Conservation (phyloP, 164 flowering plant genomes). For the Magnolia kwangsiensis region DNA sequence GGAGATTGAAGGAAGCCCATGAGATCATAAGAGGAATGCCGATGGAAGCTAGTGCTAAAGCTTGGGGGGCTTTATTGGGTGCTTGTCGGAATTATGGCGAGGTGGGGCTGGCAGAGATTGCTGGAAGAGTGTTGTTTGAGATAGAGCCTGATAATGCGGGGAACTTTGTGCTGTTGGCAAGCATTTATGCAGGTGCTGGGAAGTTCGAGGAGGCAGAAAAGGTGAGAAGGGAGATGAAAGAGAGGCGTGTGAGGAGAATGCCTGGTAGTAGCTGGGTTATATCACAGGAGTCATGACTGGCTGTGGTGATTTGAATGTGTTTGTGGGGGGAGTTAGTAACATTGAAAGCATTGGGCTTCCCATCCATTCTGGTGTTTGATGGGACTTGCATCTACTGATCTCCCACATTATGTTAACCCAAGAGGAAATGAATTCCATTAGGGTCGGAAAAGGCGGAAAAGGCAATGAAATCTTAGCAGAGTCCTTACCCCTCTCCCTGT, state of each 20-base stretch:
- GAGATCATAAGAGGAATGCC: slow-evolving; percentile 55
- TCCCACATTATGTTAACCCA: not conserved
- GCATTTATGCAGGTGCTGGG: slow-evolving; percentile 49
- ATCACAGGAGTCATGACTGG: not conserved
- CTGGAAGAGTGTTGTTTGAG: slow-evolving; percentile 54
- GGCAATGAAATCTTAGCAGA: not conserved
- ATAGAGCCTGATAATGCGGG: slow-evolving; percentile 69
- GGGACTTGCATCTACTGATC: not conserved
- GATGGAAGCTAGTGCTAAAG: slow-evolving; percentile 52
- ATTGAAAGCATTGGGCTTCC: not conserved
- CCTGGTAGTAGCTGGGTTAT: slow-evolving; percentile 70
- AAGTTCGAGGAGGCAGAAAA: slow-evolving; percentile 57
- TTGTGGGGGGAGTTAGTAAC: not conserved
- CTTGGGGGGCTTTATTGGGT: slow-evolving; percentile 79
- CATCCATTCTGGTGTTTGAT: not conserved
- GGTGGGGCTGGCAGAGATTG: slow-evolving; percentile 60
- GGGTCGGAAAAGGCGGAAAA: not conserved
- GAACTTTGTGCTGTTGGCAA: slow-evolving; percentile 55
- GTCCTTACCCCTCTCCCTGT: too few relatives aligned
- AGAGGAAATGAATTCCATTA: not conserved
- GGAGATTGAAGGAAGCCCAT: slow-evolving; percentile 61
- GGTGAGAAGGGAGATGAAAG: slow-evolving; percentile 54
- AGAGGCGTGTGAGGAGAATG: slow-evolving; percentile 44
- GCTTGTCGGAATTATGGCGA: slow-evolving; percentile 68
- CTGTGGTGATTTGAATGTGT: not conserved